Percentiles rank a stretch among this genome's conserved stretches.
These are phyloP conservation scores for Achaetomiella virescens DNA, from an alignment of 495 filamentous ascomycete species.

Conservation along the genomic window DNA sequence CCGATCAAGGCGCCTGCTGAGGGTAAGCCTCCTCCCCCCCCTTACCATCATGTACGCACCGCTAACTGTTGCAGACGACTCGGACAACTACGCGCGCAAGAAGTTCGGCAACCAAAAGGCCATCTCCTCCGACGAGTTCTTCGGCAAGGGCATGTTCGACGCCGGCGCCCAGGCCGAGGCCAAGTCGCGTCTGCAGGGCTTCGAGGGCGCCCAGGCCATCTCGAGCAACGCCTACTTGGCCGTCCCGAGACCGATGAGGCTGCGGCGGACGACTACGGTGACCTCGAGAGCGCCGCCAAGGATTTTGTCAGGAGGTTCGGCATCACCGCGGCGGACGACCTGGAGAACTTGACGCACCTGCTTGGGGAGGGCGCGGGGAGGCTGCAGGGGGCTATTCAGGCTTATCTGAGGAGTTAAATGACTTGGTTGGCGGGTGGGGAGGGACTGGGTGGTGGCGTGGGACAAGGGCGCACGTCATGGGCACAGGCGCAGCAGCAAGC, in stretches of 20 bases:
- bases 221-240: constrained; percentile 93
- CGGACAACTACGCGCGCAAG: constrained; percentile 64
- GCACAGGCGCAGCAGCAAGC: background rate
- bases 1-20: constrained; percentile 60
- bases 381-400: constrained; percentile 83
- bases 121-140: constrained; percentile 97
- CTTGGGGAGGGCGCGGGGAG: constrained; percentile 78
- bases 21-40: constrained; percentile 46
- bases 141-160: constrained; percentile 83
- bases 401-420: constrained; percentile 56
- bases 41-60: background rate
- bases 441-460: background rate
- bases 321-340: constrained; percentile 87
- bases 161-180: constrained; percentile 75
- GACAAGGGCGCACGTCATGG: background rate
- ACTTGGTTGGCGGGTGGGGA: background rate
- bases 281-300: constrained; percentile 84
- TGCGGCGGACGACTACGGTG: constrained; percentile 79
- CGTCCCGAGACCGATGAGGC: constrained; percentile 70
- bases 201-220: constrained; percentile 87
- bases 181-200: constrained; percentile 76
- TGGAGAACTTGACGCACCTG: constrained; percentile 77
- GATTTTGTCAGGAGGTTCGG: constrained; percentile 94
- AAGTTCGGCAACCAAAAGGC: constrained; percentile 88
- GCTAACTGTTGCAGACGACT: constrained; percentile 49